Base-by-base conservation (phyloP, 2,329 filamentous ascomycete genomes). In the Rhynchosporium secalis region DNA sequence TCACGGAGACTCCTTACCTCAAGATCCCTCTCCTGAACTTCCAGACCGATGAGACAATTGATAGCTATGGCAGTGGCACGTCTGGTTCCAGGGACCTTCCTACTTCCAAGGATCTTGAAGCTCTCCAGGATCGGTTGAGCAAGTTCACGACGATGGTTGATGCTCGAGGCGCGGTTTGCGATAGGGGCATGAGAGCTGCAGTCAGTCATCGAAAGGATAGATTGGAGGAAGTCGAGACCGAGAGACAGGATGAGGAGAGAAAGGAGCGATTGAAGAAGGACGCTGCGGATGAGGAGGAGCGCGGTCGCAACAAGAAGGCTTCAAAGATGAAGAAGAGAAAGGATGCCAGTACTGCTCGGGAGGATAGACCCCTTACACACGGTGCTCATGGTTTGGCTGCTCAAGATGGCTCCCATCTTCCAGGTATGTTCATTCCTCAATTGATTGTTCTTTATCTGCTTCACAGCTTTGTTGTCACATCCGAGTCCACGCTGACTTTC, bases 291-390 rank as follows among this genome's bases (percentile, higher is more conserved):
- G 79, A 78, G 62, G 76, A 77, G 61, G 80, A 80, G 70, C 79
- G 73, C 73, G 76, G 75, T 33, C 72, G 84, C 70, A 51, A 58
- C 36, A 20, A 20, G 20, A 68, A 67, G 72, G 77, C 76, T 46
- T 77, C 80, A 29, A 92, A 93, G 75, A 82, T 89, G 67, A 92
- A 91, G 81, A 92, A 91, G 79, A 87, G 90, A 74, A 92, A 92
- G 77, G 90, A 88, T 29, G 79, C 84, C 7, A 86, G 87, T 62
- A 80, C 75, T 59, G 84, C 83, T 38, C 79, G 79, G 62, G 86
- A 90, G 65, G 82, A 86, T 60, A 78, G 84, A 48, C 84, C 84
- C 29, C 77, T 83, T 57, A 79, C 80, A 40, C 81, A 86, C 66
- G 86, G 86, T 51, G 86, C 86, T 13, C 86, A 88, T 76, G 83